Conservation (phyloP, 176 grass and related monocot species). For the Phyllostachys edulis region DNA sequence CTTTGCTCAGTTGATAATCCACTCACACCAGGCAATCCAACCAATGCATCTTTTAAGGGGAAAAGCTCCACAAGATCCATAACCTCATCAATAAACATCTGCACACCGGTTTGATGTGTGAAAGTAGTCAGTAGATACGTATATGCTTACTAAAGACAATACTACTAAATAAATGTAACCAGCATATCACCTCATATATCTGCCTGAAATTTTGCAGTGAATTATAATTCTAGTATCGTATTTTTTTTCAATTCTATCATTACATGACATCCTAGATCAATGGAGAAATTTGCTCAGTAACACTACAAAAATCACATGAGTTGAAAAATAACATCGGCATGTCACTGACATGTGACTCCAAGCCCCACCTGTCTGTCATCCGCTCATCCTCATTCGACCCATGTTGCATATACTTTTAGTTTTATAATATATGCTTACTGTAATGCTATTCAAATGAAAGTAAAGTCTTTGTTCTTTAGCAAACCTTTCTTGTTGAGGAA, state of each 20-base stretch:
- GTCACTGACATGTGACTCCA: no score
- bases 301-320: no score
- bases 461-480: neutral
- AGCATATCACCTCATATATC: neutral
- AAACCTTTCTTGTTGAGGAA: constrained; percentile 70
- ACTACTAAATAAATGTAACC: neutral
- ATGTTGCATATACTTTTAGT: constrained; percentile 4
- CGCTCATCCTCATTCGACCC: neutral
- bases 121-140: neutral
- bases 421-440: neutral
- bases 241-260: neutral
- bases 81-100: constrained; percentile 87
- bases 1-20: constrained; percentile 85
- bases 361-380: neutral
- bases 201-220: neutral
- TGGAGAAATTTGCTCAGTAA: neutral
- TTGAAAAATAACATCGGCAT: no score
- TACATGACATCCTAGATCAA: neutral
- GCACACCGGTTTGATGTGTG: constrained; percentile 14
- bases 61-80: constrained; percentile 86
- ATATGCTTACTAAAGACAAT: neutral
- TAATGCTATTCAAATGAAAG: neutral
- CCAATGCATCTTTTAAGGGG: constrained; percentile 63
- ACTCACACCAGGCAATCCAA: constrained; percentile 68
- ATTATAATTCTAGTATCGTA: neutral